Evolutionary conservation across 148 eudicot genomes (phyloP).

Genomic region (Salicornia ramosissima): DNA sequence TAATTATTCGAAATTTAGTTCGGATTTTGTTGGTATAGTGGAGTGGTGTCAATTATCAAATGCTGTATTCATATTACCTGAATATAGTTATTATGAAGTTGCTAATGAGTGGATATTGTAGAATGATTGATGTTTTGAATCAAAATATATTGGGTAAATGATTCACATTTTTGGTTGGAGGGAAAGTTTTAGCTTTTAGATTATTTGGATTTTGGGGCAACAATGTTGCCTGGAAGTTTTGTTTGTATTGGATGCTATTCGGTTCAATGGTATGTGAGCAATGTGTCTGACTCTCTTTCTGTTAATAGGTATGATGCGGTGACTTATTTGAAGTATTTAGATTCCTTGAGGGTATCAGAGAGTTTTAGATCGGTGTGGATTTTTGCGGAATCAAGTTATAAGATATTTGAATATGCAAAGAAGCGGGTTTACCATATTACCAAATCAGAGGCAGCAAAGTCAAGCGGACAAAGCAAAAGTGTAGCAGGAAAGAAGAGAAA

Average conservation of each 20-base stretch:
- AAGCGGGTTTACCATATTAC: slow-evolving; percentile 77
- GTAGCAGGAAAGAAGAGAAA: slow-evolving; percentile 64
- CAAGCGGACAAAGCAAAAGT: slow-evolving; percentile 33
- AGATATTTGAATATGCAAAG: slow-evolving; percentile 94
- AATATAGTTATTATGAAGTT: too few species aligned
- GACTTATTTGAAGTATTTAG: slow-evolving; percentile 95
- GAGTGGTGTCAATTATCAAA: too few species aligned
- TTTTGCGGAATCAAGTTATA: slow-evolving; percentile 93
- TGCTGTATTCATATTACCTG: neutral
- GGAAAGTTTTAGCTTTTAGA: too few species aligned
- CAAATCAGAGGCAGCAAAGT: slow-evolving; percentile 45
- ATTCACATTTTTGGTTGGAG: neutral
- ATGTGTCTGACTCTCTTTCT: neutral
- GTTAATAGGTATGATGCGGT: slow-evolving; percentile 90
- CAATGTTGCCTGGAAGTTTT: neutral
- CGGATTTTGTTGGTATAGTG: neutral
- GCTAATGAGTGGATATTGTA: neutral
- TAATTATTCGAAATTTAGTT: neutral
- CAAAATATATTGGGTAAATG: neutral
- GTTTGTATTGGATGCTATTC: neutral
- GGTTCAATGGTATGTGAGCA: neutral
- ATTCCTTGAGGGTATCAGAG: slow-evolving; percentile 96
- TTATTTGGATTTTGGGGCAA: neutral
- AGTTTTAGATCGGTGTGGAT: slow-evolving; percentile 99
- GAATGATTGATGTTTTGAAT: neutral